These are phyloP conservation scores for Phytophthora nicotianae DNA, from an alignment of 352 stramenopile species.

Conservation along the genomic window DNA sequence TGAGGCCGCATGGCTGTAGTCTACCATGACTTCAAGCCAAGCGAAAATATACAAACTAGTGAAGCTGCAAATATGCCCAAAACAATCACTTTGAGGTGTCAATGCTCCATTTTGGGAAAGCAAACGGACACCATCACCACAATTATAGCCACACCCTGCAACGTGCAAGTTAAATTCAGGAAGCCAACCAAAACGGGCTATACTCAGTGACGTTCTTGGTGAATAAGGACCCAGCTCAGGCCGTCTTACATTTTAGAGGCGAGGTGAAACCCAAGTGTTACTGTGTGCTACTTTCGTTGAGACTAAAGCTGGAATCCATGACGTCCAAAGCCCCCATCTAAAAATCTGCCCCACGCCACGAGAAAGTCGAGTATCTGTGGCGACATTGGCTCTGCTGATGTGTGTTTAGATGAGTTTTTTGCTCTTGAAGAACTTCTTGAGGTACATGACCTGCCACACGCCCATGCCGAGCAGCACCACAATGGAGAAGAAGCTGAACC, in stretches of 20 bases:
- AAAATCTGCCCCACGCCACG: conserved; percentile 10
- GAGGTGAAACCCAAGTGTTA: conserved; percentile 3
- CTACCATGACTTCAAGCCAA: conserved; percentile 23
- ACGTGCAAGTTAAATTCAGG: no score
- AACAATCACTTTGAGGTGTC: not conserved
- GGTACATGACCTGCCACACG: conserved; percentile 88
- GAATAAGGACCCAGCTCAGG: conserved; percentile 17
- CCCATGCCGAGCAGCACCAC: conserved; percentile 85
- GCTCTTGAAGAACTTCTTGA: conserved; percentile 94
- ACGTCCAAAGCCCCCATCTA: conserved; percentile 17
- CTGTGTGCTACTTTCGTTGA: not conserved
- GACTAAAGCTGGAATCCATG: conserved; percentile 8
- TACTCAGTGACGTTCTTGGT: no score
- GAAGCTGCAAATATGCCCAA: conserved; percentile 30
- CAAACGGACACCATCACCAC: conserved; percentile 6
- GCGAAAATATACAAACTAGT: conserved; percentile 1
- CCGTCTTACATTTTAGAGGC: conserved; percentile 28
- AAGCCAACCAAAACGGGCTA: no score
- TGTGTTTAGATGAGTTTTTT: conserved; percentile 89
- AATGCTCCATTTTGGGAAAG: conserved; percentile 29
- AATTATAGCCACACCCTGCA: conserved; percentile 28
- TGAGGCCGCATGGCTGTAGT: conserved; percentile 13
- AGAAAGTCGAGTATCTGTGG: not conserved
- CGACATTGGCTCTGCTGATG: not conserved
- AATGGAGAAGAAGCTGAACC: conserved; percentile 92